A percentile compares a stretch with the other conserved stretches of the same genome.
These are phyloP conservation scores for Spongispora temasekensis DNA, from an alignment of 1,284 basidiomycete genomes.

Conservation along the genomic window DNA sequence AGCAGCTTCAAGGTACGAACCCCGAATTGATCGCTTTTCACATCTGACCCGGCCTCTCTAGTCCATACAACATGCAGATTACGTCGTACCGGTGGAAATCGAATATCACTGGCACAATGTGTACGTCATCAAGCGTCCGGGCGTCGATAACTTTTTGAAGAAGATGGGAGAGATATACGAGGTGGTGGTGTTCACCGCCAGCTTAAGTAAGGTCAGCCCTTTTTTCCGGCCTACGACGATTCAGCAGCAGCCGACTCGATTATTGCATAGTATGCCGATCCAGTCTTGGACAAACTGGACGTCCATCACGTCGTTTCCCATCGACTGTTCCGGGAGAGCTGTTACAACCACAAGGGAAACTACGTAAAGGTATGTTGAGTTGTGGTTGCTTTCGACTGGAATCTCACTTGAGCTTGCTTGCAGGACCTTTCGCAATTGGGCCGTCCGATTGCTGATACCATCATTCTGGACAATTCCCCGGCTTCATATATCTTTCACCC, in stretches of 20 bases:
- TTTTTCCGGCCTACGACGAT: neutral
- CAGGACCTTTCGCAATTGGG: conserved; percentile 97
- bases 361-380: conserved; percentile 86
- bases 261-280: conserved; percentile 85
- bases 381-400: conserved; percentile 4
- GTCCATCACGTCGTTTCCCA: conserved; percentile 92
- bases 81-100: conserved; percentile 98
- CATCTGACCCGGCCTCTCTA: conserved; percentile 36
- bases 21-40: neutral
- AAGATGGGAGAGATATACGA: conserved; percentile 99
- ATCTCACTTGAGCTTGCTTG: conserved; percentile 17
- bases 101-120: conserved; percentile 98
- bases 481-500: conserved; percentile 99
- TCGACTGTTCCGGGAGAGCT: conserved; percentile 96
- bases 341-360: conserved; percentile 98
- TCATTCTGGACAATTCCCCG: conserved; percentile 98
- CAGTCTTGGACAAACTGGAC: conserved; percentile 96
- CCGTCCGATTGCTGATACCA: conserved; percentile 88
- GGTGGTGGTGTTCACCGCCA: conserved; percentile 97
- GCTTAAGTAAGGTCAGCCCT: conserved; percentile 86
- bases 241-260: conserved; percentile 4
- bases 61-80: conserved; percentile 96
- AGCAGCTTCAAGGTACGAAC: conserved; percentile 82
- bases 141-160: conserved; percentile 95
- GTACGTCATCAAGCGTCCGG: conserved; percentile 98